Base-by-base conservation (phyloP, 345 rosid species). In the Hirschfeldia incana region DNA sequence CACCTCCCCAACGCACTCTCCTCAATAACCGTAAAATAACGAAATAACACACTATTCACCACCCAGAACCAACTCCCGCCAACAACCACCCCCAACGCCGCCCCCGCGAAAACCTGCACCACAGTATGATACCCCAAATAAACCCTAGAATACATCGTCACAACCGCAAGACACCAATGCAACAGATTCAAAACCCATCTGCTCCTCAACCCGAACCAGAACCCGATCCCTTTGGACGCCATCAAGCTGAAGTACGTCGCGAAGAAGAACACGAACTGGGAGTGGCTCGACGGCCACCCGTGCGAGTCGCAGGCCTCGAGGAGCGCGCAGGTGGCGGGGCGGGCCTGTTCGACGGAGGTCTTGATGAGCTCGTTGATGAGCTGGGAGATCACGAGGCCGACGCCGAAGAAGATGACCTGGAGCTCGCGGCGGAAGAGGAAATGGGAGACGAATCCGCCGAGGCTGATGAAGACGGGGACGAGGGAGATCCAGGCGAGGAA, bases 211-310 rank as follows among this genome's bases (percentile, higher is more conserved):
- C 88, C 85, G 13, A 78, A 84, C 85, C 88, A 83, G 15, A 87
- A 80, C 1, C 89, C 97, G 66, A 87, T 89, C 32, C 97, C 94
- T 71, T 82, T 83, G n/a, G 82, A 80, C 0, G 79, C 88, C 84
- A 93, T 75, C 0, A 95, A 79, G 12, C 88, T 84, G 57, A 82
- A 84, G 70, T 93, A 95, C 0, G 83, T 83, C 0, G 97, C 91
- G 78, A 91, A 92, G 81, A 95, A 93, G 88, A 91, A 95, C 94
- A 93, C 88, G 85, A 89, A 95, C 27, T 90, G 92, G 0, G 94
- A 88, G 69, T 95, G 99, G 67, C 98, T 93, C 2, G 99, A 95
- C 1, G 99, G 99, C 98, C 97, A 95, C 68, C 99, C 99, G 30
- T 93, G 97, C 17, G 97, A 95, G 76, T 95, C 99, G 76, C 99